Conservation (phyloP, 2,329 filamentous ascomycete species). For the Ceratocystis cacaofunesta region DNA sequence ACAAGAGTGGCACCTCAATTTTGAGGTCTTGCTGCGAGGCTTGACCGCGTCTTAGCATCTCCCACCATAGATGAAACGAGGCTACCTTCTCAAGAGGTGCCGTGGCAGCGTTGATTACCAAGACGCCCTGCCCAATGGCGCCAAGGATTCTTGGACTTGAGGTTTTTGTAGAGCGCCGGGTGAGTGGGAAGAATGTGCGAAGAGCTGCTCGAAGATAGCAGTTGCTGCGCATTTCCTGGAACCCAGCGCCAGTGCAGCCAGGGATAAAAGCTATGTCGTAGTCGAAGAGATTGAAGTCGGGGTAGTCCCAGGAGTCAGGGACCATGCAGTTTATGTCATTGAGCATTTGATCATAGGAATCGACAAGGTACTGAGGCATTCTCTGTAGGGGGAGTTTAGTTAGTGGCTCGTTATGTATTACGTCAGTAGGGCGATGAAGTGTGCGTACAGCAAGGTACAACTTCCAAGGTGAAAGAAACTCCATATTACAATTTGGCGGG, state of each 20-base stretch:
- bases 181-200: conserved; percentile 6
- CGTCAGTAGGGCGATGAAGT: background rate
- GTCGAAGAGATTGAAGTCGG: conserved; percentile 9
- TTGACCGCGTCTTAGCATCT: conserved; percentile 13
- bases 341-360: conserved; percentile 11
- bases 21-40: conserved; percentile 10
- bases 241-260: conserved; percentile 7
- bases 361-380: conserved; percentile 11
- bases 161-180: conserved; percentile 8
- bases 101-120: conserved; percentile 11
- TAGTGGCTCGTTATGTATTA: too few species aligned
- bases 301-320: conserved; percentile 5
- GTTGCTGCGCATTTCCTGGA: conserved; percentile 12
- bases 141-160: conserved; percentile 4
- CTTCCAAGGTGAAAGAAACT: conserved; percentile 11
- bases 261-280: conserved; percentile 14
- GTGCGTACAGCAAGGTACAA: conserved; percentile 11
- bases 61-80: conserved; percentile 11
- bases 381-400: conserved; percentile 1
- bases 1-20: conserved; percentile 10
- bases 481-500: conserved; percentile 6
- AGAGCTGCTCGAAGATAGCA: conserved; percentile 5
- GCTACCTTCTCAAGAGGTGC: conserved; percentile 10
- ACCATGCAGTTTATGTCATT: conserved; percentile 9
- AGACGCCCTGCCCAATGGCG: conserved; percentile 13